A percentile compares a stretch with the other conserved stretches of the same genome.
Conservation (phyloP, 2,329 filamentous ascomycete species). For the Penicillium palitans region DNA sequence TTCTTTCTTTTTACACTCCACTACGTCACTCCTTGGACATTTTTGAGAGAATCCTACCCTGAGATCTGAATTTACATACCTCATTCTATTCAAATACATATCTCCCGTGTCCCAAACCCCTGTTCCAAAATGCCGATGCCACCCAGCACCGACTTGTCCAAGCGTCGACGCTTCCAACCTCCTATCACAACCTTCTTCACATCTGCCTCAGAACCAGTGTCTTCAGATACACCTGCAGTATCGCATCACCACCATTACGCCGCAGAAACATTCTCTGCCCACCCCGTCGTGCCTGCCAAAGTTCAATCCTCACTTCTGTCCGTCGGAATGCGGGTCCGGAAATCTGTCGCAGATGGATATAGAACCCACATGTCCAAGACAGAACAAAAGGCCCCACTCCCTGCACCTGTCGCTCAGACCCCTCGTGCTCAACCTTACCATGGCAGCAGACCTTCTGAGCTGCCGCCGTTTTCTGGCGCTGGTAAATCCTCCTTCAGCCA, state of each 20-base stretch:
- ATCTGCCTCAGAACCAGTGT: slow-evolving; percentile 17
- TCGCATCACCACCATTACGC: slow-evolving; percentile 47
- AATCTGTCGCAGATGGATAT: slow-evolving; percentile 91
- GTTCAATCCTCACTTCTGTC: slow-evolving; percentile 82
- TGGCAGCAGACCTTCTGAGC: slow-evolving; percentile 52
- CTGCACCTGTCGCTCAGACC: slow-evolving; percentile 7
- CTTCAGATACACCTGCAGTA: slow-evolving; percentile 18
- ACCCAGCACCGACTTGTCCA: slow-evolving; percentile 32
- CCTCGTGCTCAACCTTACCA: slow-evolving; percentile 5
- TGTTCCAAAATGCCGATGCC: slow-evolving; percentile 18
- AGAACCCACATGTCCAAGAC: slow-evolving; percentile 60
- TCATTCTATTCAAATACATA: background rate
- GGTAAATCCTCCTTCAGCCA: slow-evolving; percentile 56
- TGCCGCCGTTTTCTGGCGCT: slow-evolving; percentile 78
- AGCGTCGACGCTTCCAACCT: slow-evolving; percentile 49
- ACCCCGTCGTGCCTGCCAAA: slow-evolving; percentile 59
- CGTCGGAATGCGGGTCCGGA: slow-evolving; percentile 92
- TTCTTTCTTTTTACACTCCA: background rate
- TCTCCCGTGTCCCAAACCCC: background rate
- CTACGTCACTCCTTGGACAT: slow-evolving; percentile 4
- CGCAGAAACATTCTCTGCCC: slow-evolving; percentile 39
- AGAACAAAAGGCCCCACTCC: slow-evolving; percentile 17
- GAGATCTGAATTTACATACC: background rate
- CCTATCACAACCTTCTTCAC: slow-evolving; percentile 45
- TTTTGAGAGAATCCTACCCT: background rate